These are phyloP conservation scores for Odonthalia washingtoniensis DNA, from an alignment of 31 red algal species.

Conservation along the genomic window DNA sequence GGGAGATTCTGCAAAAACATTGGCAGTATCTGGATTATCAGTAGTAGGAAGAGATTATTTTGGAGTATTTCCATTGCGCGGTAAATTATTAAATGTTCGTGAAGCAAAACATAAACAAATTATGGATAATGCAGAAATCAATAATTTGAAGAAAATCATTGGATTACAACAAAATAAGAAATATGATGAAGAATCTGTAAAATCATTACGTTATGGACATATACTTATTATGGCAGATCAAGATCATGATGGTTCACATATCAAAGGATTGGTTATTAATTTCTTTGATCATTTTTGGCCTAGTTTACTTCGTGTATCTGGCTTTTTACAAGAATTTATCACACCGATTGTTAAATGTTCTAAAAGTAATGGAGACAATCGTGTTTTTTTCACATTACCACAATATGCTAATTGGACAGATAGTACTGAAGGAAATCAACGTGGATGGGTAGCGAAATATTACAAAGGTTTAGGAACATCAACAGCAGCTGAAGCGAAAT, in stretches of 20 bases:
- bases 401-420: conserved; percentile 84
- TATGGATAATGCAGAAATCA: conserved; percentile 99
- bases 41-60: conserved; percentile 99
- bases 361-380: conserved; percentile 48
- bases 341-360: conserved; percentile 95
- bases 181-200: conserved; percentile 79
- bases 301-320: conserved; percentile 78
- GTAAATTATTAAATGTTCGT: conserved; percentile 99
- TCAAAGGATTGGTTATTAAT: conserved; percentile 99
- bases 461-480: conserved; percentile 99
- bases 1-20: conserved; percentile 97
- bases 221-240: conserved; percentile 99
- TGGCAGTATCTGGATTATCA: conserved; percentile 97
- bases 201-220: conserved; percentile 96
- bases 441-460: conserved; percentile 92
- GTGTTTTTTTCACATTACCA: conserved; percentile 96
- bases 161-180: conserved; percentile 92
- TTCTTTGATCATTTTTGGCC: conserved; percentile 99
- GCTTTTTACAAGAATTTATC: conserved; percentile 98
- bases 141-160: conserved; percentile 96
- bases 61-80: conserved; percentile 98
- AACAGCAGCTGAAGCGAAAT: conserved; percentile 88
- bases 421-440: conserved; percentile 30
- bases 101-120: conserved; percentile 99
- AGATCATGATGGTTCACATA: conserved; percentile 99